Evolutionary conservation across 192 early-diverging fungal genomes (phyloP).

Genomic region (Coemansia sp.): DNA sequence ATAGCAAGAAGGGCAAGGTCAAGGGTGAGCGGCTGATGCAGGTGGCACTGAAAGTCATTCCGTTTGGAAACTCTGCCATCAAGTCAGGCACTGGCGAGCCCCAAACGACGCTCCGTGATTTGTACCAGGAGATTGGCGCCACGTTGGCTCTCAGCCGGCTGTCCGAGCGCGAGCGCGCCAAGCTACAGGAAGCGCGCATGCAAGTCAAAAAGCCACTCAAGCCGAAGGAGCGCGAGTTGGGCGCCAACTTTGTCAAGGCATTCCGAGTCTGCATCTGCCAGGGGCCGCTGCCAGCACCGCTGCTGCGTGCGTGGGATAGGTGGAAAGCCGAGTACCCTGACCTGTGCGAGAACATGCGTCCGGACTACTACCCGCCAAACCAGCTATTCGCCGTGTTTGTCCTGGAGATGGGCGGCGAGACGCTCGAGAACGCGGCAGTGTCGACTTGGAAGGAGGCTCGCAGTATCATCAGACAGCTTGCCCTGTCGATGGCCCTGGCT

Average conservation of each 20-base stretch:
- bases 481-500: constrained; percentile 58
- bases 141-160: constrained; percentile 56
- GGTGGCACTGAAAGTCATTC: constrained; percentile 80
- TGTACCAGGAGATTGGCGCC: constrained; percentile 64
- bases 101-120: constrained; percentile 55
- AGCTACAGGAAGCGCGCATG: constrained; percentile 39
- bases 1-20: constrained; percentile 36
- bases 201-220: constrained; percentile 43
- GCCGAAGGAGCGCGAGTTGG: constrained; percentile 43
- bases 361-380: constrained; percentile 63
- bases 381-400: constrained; percentile 78
- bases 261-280: constrained; percentile 65
- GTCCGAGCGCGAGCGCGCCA: constrained; percentile 48
- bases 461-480: constrained; percentile 68
- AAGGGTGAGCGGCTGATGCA: constrained; percentile 56
- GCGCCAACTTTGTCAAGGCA: constrained; percentile 52
- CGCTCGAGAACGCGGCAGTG: constrained; percentile 57
- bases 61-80: constrained; percentile 59
- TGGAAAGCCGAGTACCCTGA: constrained; percentile 58
- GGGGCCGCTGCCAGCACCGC: constrained; percentile 63
- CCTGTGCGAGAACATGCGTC: constrained; percentile 72
- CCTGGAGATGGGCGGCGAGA: constrained; percentile 71
- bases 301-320: constrained; percentile 73
- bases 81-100: constrained; percentile 53
- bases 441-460: constrained; percentile 66